Conservation (phyloP, 495 filamentous ascomycete genomes). For the Penicillium canescens region DNA sequence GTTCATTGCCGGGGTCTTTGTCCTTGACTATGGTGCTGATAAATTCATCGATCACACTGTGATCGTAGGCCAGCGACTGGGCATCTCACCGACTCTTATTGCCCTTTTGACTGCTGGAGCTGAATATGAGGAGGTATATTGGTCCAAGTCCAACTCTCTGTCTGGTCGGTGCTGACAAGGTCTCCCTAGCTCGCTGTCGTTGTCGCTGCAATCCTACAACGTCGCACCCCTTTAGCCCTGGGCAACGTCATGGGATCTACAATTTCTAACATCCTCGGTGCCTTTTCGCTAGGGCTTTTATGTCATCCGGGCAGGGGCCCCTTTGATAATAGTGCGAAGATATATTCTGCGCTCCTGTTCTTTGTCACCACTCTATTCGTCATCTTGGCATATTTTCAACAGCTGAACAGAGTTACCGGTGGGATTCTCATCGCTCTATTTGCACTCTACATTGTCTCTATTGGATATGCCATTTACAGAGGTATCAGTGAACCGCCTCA, state of each 20-base stretch:
- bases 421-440: slow-evolving; percentile 43
- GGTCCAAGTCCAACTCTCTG: neutral
- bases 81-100: slow-evolving; percentile 49
- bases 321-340: slow-evolving; percentile 49
- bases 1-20: slow-evolving; percentile 24
- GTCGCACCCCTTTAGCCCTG: slow-evolving; percentile 49
- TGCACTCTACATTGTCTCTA: slow-evolving; percentile 46
- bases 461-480: slow-evolving; percentile 44
- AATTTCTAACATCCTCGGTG: slow-evolving; percentile 57
- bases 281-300: slow-evolving; percentile 54
- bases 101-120: slow-evolving; percentile 55
- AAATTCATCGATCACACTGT: slow-evolving; percentile 56
- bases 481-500: slow-evolving; percentile 42
- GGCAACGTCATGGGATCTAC: slow-evolving; percentile 58
- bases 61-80: slow-evolving; percentile 44
- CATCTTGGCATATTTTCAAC: slow-evolving; percentile 27
- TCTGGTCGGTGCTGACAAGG: slow-evolving; percentile 1
- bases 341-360: slow-evolving; percentile 45
- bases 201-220: slow-evolving; percentile 44
- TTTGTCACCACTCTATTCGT: slow-evolving; percentile 39
- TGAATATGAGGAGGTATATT: slow-evolving; percentile 55
- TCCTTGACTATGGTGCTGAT: slow-evolving; percentile 32
- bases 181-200: slow-evolving; percentile 51
- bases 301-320: slow-evolving; percentile 22
- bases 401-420: slow-evolving; percentile 33